Evolutionary conservation across 441 rosid species (phyloP), one percentile per base, ranked within the genome.

Genomic region (Syzygium malaccense): DNA sequence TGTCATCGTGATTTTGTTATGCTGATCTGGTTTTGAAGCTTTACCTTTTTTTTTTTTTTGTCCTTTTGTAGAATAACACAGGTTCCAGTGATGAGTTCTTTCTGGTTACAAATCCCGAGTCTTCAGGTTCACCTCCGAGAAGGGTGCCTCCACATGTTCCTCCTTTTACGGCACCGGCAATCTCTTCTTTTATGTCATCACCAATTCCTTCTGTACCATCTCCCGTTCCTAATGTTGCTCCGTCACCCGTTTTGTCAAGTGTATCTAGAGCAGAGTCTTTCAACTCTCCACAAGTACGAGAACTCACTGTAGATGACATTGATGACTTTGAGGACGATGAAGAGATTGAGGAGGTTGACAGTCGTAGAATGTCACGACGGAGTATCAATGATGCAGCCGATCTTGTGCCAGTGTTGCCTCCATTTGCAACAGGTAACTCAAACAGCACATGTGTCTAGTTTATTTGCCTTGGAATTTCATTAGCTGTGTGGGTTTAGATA

Each of bases 241-340:
- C 94, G 85, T 95, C 99, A 14, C 98, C 97, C 71, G 91, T 88
- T 88, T 91, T 88, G 79, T 93, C 98, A 78, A 92, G 94, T 86
- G 89, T 91, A 58, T 90, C 92, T 91, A 95, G 93, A 88, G 95
- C 98, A 55, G 98, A 94, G 49, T 97, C 99, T 88, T 91, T 96
- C 89, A 94, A 94, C 92, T 97, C 99, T 75, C 88, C 93, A 26
- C 95, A 86, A 91, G 96, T 87, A 86, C 95, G 91, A 89, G 99
- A 98, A 90, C 95, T 98, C 88, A 97, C 99, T 87, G 98, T 98
- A 86, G 99, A 98, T 93, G 99, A 98, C 92, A 98, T 98, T 91
- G 99, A 98, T 57, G 99, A 96, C 94, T 97, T 97, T 93, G 99
- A 97, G 90, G 97, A 95, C 49, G 99, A 96, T 86, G 96, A 92